These are phyloP conservation scores for Globisporangium polare DNA, from an alignment of 352 stramenopile species.

Conservation along the genomic window DNA sequence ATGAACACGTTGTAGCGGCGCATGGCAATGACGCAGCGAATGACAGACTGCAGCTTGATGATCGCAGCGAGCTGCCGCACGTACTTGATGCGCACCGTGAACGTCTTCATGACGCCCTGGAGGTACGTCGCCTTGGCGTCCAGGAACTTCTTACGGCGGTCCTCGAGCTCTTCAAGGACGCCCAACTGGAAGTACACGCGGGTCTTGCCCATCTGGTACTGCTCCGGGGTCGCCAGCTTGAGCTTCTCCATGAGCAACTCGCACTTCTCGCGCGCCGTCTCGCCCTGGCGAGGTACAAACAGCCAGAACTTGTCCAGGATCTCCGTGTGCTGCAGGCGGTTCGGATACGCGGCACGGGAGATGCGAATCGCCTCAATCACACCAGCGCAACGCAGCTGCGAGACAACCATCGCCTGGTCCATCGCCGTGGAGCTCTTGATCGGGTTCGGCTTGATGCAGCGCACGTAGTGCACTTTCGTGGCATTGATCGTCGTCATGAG, in stretches of 20 bases:
- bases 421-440: constrained; percentile 91
- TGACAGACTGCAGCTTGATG: constrained; percentile 79
- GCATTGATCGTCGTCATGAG: constrained; percentile 95
- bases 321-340: constrained; percentile 91
- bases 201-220: constrained; percentile 86
- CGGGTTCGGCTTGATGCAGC: constrained; percentile 99
- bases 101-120: constrained; percentile 77
- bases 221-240: constrained; percentile 57
- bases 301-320: constrained; percentile 83
- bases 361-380: constrained; percentile 99
- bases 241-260: constrained; percentile 80
- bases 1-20: constrained; percentile 82
- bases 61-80: constrained; percentile 71
- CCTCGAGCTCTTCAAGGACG: constrained; percentile 82
- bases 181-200: constrained; percentile 87
- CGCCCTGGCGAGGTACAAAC: constrained; percentile 63
- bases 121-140: constrained; percentile 76
- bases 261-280: constrained; percentile 60
- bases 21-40: constrained; percentile 81
- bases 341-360: constrained; percentile 97
- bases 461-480: constrained; percentile 97
- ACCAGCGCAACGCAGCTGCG: constrained; percentile 97
- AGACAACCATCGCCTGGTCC: constrained; percentile 92
- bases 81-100: constrained; percentile 74
- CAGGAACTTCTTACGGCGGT: constrained; percentile 81